Conservation (phyloP, 139 green algal genomes). For the Tetraselmis striata region DNA sequence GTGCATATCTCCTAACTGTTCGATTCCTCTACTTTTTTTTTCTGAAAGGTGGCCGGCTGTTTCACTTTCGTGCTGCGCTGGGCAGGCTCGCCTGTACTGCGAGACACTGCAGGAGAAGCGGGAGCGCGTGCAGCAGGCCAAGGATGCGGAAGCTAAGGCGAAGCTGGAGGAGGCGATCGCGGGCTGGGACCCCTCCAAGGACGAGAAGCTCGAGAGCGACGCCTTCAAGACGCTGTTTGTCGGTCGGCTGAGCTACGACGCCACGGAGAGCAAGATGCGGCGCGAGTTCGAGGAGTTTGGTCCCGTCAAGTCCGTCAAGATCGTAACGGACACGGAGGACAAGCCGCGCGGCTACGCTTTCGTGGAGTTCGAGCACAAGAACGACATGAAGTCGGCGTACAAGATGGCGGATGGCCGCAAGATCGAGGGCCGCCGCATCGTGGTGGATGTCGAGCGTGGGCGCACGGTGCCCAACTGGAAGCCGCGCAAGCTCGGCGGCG, state of each 20-base stretch:
- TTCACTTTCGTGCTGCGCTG: too few relatives aligned
- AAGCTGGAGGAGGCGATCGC: constrained; percentile 42
- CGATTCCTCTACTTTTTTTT: too few relatives aligned
- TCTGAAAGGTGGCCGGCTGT: too few relatives aligned
- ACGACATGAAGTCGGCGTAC: constrained; percentile 90
- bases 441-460: constrained; percentile 84
- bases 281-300: constrained; percentile 85
- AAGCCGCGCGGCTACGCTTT: constrained; percentile 84
- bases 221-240: constrained; percentile 88
- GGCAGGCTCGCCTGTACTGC: constrained; percentile 61
- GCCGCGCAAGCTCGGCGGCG: constrained; percentile 63
- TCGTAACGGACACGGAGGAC: constrained; percentile 68
- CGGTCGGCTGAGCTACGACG: constrained; percentile 62
- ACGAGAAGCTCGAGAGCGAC: constrained; percentile 71
- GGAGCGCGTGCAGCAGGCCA: constrained; percentile 6
- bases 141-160: background rate
- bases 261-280: constrained; percentile 71
- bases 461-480: constrained; percentile 79
- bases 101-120: constrained; percentile 69
- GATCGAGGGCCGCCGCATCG: constrained; percentile 63
- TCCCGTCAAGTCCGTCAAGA: constrained; percentile 63
- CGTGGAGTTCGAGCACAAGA: constrained; percentile 85
- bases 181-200: constrained; percentile 61
- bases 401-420: constrained; percentile 73
- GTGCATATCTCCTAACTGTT: too few relatives aligned